Conservation (phyloP, 2,329 filamentous ascomycete species). For the Scedosporium dehoogii region DNA sequence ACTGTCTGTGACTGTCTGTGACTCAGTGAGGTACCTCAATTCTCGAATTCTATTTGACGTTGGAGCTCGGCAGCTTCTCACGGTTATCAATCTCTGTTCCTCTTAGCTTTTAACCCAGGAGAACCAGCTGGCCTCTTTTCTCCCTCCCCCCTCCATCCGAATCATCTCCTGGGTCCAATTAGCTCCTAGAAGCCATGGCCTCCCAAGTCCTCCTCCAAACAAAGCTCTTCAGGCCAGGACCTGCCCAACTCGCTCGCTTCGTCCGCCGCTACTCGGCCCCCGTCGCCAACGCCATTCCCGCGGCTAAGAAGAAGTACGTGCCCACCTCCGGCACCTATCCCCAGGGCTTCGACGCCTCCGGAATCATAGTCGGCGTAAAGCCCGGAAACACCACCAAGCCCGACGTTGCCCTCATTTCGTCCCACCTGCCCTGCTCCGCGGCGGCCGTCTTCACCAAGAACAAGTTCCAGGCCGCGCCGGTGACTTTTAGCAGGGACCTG, state of each 20-base stretch:
- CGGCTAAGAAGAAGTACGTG: conserved; percentile 82
- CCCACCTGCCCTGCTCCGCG: conserved; percentile 74
- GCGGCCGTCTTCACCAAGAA: conserved; percentile 97
- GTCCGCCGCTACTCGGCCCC: conserved; percentile 10
- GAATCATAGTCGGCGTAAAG: conserved; percentile 88
- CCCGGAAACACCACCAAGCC: conserved; percentile 83
- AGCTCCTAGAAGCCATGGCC: neutral
- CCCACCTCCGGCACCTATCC: conserved; percentile 80
- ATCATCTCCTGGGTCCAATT: neutral
- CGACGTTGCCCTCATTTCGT: conserved; percentile 81
- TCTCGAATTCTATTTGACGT: no score
- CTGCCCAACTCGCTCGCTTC: conserved; percentile 4
- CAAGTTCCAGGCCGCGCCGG: conserved; percentile 93
- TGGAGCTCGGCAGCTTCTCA: no score
- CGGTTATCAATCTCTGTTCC: no score
- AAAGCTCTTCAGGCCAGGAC: neutral
- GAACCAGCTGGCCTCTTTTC: neutral
- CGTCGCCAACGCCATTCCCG: conserved; percentile 41
- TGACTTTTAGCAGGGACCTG: conserved; percentile 71
- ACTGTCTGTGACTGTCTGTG: no score
- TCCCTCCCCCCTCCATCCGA: neutral
- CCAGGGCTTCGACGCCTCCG: conserved; percentile 77
- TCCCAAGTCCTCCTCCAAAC: neutral
- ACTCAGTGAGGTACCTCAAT: no score
- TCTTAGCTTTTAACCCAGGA: neutral